phyloP scores from a whole-genome alignment of 768 basidiomycete genomes.

The Trametes coccinea region DNA sequence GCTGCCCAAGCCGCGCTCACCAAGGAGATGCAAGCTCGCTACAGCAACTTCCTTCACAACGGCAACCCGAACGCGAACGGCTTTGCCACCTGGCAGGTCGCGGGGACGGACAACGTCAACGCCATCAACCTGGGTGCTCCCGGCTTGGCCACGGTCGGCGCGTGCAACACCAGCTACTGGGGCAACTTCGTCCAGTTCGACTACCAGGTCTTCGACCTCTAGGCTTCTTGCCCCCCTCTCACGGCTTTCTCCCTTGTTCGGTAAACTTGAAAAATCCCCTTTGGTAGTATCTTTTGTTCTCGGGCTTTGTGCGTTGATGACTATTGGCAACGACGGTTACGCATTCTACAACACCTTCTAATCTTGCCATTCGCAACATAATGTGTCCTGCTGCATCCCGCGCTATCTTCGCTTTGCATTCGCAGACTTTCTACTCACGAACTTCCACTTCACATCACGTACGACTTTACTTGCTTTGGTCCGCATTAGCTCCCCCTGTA shows the following conservation, averaged over 20 bases:
- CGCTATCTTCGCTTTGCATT: constrained; percentile 1
- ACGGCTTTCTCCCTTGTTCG: not conserved
- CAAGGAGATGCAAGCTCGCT: constrained; percentile 59
- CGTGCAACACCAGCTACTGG: constrained; percentile 70
- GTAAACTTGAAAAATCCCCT: not conserved
- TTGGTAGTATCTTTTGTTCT: not conserved
- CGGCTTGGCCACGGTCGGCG: constrained; percentile 51
- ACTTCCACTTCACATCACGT: not conserved
- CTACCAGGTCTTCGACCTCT: constrained; percentile 59
- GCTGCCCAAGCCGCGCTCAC: constrained; percentile 57
- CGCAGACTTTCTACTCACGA: not conserved
- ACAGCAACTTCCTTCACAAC: constrained; percentile 61
- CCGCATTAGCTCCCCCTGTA: constrained; percentile 13
- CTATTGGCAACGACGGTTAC: constrained; percentile 14
- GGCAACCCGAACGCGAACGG: constrained; percentile 62
- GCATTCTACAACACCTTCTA: constrained; percentile 16
- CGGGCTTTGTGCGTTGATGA: constrained; percentile 14
- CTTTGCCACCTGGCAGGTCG: constrained; percentile 51
- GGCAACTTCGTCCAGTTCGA: constrained; percentile 63
- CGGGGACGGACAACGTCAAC: constrained; percentile 52
- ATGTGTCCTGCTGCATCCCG: not conserved
- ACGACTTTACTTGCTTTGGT: not conserved
- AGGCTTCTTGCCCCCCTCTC: not conserved
- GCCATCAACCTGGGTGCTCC: constrained; percentile 62
- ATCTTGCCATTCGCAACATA: not conserved